Evolutionary conservation across 768 basidiomycete genomes (phyloP).

Genomic region (Mycena indigotica): DNA sequence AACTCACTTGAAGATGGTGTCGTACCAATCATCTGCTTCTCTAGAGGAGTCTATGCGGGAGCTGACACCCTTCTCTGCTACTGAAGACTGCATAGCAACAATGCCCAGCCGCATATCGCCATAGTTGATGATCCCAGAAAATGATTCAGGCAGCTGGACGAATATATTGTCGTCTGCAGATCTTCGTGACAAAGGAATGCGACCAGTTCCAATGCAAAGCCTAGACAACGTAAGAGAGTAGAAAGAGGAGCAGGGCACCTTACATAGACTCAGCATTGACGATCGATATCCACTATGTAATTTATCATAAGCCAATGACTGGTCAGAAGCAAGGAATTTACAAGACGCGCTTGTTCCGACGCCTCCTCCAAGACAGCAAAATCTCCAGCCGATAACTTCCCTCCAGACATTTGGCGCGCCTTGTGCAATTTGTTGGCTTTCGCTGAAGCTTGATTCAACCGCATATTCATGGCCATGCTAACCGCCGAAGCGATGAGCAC

Average conservation of each 20-base stretch:
- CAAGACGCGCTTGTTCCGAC: slow-evolving; percentile 41
- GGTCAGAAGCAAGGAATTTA: slow-evolving; percentile 21
- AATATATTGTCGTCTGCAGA: slow-evolving; percentile 29
- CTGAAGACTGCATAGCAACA: slow-evolving; percentile 32
- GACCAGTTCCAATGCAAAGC: slow-evolving; percentile 40
- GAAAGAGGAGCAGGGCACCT: slow-evolving; percentile 2
- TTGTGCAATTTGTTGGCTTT: slow-evolving; percentile 31
- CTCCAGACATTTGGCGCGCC: slow-evolving; percentile 22
- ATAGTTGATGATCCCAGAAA: slow-evolving; percentile 22
- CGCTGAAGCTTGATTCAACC: slow-evolving; percentile 38
- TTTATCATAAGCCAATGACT: slow-evolving; percentile 1
- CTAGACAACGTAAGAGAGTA: slow-evolving; percentile 24
- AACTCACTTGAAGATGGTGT: slow-evolving; percentile 27
- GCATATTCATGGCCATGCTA: slow-evolving; percentile 47
- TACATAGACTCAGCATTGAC: slow-evolving; percentile 39
- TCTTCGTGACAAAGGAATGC: slow-evolving; percentile 37
- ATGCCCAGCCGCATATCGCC: slow-evolving; percentile 39
- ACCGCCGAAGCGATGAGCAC: slow-evolving; percentile 41
- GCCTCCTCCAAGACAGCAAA: slow-evolving; percentile 25
- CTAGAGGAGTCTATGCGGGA: slow-evolving; percentile 31
- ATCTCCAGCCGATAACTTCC: slow-evolving; percentile 26
- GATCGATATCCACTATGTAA: slow-evolving; percentile 36
- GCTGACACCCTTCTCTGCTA: slow-evolving; percentile 28
- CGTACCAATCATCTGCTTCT: slow-evolving; percentile 36
- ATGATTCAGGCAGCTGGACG: slow-evolving; percentile 31